These are phyloP conservation scores for Pneumocystis wakefieldiae DNA, from an alignment of 1,139 yeast species.

Conservation along the genomic window DNA sequence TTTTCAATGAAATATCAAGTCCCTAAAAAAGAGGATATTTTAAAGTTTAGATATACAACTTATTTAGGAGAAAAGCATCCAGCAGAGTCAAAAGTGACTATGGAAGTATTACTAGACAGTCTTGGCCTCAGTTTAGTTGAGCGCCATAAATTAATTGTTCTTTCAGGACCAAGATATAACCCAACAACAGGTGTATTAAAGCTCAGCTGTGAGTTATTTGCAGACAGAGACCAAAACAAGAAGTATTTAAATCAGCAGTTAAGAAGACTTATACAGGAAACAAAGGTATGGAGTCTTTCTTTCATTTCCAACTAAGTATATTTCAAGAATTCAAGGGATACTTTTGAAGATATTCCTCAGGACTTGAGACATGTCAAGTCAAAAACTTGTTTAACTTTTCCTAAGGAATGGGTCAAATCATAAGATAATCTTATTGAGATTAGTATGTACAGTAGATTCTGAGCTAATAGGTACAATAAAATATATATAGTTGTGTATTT, in stretches of 20 bases:
- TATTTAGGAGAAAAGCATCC: conserved; percentile 65
- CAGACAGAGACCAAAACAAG: conserved; percentile 77
- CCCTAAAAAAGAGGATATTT: conserved; percentile 30
- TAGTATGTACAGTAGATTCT: neutral
- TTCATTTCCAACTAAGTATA: neutral
- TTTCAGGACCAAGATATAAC: conserved; percentile 70
- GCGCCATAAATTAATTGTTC: conserved; percentile 58
- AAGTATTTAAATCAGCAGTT: conserved; percentile 53
- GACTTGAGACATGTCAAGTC: conserved; percentile 54
- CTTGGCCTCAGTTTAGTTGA: conserved; percentile 40
- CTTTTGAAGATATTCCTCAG: conserved; percentile 62
- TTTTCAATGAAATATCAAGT: conserved; percentile 34
- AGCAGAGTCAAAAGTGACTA: conserved; percentile 53
- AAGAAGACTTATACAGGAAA: conserved; percentile 42
- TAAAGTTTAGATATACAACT: conserved; percentile 54
- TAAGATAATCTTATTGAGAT: neutral
- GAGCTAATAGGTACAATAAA: neutral
- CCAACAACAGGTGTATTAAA: conserved; percentile 42
- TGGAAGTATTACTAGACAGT: conserved; percentile 39
- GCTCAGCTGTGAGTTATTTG: conserved; percentile 47
- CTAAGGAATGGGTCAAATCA: conserved; percentile 48
- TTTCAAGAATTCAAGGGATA: conserved; percentile 36
- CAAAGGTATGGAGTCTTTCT: conserved; percentile 27
- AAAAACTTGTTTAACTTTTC: conserved; percentile 42
- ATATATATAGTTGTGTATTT: neutral